Base-by-base conservation (phyloP, 2,329 filamentous ascomycete species). In the Neonectria coccinea region DNA sequence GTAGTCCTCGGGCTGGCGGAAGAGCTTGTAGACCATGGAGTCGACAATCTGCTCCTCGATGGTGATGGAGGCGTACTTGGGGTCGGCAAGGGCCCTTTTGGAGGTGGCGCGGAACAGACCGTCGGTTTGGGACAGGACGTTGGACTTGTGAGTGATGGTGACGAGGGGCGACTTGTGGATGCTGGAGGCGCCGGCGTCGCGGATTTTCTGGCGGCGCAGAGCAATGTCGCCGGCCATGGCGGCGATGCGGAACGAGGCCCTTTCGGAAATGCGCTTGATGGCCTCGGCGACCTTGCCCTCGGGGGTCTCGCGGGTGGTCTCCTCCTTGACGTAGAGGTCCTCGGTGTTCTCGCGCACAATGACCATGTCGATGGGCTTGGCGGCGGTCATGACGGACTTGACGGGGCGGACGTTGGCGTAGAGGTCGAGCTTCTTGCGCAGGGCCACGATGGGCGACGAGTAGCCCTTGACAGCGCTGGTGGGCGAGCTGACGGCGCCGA, bases 291-390 rank as follows among this genome's bases (percentile, higher is more conserved):
- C 92, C 83, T 93, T 94, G 79, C 91, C 90, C 65, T 92, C 87
- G 39, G 90, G 84, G 33, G 87, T 89, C 58, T 92, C 88, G 78
- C 88, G 91, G 22, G 94, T 97, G 79, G 86, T 91, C 84, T 99
- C 96, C 80, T 98, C 92, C 84, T 98, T 98, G 74, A 99, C 95
- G 81, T 97, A 97, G 44, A 99, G 87, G 79, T 99, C 96, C 84
- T 99, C 96, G 33, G 96, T 99, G 85, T 99, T 99, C 83, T 99
- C 96, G 70, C 96, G 92, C 59, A 98, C 96, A 75, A 98, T 99
- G 76, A 99, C 96, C 79, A 99, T 91, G 82, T 99, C 96, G 76
- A 97, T 94, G 68, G 92, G 91, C 74, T 85, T 86, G 50, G 81
- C 72, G 59, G 88, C 86, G 36, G 88, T 91, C 67, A 84, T 76